Percentiles rank a stretch among this genome's conserved stretches.
These are phyloP conservation scores for Gracilaria vermiculophylla DNA, from an alignment of 23 red algal species.

Conservation along the genomic window DNA sequence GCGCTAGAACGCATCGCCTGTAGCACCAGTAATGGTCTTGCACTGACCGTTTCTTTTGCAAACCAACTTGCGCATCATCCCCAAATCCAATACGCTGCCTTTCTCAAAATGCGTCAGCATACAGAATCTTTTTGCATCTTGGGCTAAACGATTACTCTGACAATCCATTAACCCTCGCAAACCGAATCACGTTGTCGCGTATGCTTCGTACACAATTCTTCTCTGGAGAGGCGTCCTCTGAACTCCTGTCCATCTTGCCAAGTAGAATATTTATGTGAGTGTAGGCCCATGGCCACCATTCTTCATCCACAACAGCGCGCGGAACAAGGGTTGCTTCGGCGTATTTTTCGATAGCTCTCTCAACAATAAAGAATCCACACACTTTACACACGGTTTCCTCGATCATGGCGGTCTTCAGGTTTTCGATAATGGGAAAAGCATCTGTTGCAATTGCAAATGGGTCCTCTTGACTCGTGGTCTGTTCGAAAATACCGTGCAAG, in stretches of 20 bases:
- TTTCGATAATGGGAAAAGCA: constrained; percentile 17
- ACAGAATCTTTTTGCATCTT: background rate
- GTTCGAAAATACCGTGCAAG: constrained; percentile 12
- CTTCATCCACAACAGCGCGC: constrained; percentile 36
- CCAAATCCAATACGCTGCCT: too few relatives aligned
- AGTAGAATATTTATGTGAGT: background rate
- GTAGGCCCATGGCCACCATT: constrained; percentile 53
- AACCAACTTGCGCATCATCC: too few relatives aligned
- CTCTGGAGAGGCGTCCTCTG: background rate
- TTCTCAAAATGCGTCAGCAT: too few relatives aligned
- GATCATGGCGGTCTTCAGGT: constrained; percentile 2
- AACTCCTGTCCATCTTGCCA: constrained; percentile 8
- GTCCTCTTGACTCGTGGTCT: background rate
- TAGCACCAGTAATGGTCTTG: too few relatives aligned
- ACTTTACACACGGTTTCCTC: constrained; percentile 39
- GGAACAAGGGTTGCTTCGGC: constrained; percentile 5
- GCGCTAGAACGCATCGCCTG: too few relatives aligned
- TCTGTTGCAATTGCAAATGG: constrained; percentile 9
- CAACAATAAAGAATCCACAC: constrained; percentile 43
- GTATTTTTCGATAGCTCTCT: constrained; percentile 36
- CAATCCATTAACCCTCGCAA: constrained; percentile 40
- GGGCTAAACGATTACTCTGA: background rate
- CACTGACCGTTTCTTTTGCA: too few relatives aligned
- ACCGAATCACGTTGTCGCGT: constrained; percentile 21
- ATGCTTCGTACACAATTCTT: constrained; percentile 25